Base-by-base conservation (phyloP, 352 stramenopile genomes). In the Phytopythium oedochilum region DNA sequence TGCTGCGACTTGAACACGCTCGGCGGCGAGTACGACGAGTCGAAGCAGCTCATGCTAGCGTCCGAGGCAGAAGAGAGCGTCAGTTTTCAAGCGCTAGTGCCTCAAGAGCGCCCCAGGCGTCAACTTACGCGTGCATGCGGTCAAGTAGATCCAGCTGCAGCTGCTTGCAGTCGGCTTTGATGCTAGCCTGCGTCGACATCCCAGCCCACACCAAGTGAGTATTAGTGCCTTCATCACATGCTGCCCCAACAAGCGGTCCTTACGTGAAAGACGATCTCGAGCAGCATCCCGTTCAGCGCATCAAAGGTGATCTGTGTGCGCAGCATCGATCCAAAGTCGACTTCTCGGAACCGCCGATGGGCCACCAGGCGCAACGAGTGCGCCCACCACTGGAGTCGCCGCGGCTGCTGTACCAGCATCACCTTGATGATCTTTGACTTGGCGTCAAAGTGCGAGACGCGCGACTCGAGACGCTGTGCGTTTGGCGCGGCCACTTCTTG, bases 351-450 rank as follows among this genome's bases (percentile, higher is more conserved):
- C 42, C 61, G 57, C 40, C 58, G 53, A 28, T 66, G 56, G 23
- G 44, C 49, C 14, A 45, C 12, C 18, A 71, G 60, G 3, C 66
- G 52, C 42, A 71, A 44, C 31, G 59, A 49, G 48, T 54, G 66
- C 23, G 58, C 57, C 42, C 70, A 51, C 71, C 64, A 86, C 44
- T 72, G 55, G 4, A 64, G 57, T 12, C 36, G 25, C 20, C 42
- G 48, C 0, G 66, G 48, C 53, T 57, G 42, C 32, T 99, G 95
- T 34, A 82, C 63, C 79, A 96, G 98, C 15, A 91, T 77, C 28
- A 98, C 82, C 42, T 87, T 89, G 32, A 96, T 78, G 39, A 98
- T 83, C 43, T 95, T 88, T 31, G 87, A 74, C 28, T 87, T 58
- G 45, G 57, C 79, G 53, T 86, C 79, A 23, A 84, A 86, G 54